Percentiles rank a stretch among this genome's conserved stretches.
These are phyloP conservation scores for Hansenula lynferdii DNA, from an alignment of 1,139 yeast species.

Conservation along the genomic window DNA sequence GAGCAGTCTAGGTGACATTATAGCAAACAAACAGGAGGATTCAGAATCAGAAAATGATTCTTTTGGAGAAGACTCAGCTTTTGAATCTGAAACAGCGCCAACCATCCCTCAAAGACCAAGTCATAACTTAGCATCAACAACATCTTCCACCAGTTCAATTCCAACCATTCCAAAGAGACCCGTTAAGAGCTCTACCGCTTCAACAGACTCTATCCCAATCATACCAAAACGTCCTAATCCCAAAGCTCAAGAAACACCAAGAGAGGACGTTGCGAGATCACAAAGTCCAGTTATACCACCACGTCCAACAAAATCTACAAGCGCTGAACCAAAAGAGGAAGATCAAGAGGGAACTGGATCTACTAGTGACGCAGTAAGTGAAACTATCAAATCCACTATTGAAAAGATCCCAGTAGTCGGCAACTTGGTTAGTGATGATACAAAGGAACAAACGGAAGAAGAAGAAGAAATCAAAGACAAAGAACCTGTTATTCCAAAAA, in stretches of 20 bases:
- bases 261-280: not conserved
- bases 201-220: not conserved
- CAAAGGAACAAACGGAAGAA: not conserved
- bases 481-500: constrained; percentile 9
- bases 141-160: not conserved
- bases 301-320: constrained; percentile 7
- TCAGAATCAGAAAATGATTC: not conserved
- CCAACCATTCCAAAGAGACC: not conserved
- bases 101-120: constrained; percentile 15
- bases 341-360: not conserved
- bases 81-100: constrained; percentile 5
- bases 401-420: not conserved
- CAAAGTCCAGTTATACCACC: constrained; percentile 7
- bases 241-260: not conserved
- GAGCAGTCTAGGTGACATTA: not conserved
- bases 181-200: not conserved
- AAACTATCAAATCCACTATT: not conserved
- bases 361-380: not conserved
- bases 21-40: not conserved
- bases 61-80: not conserved
- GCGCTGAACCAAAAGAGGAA: not conserved
- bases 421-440: not conserved
- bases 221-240: constrained; percentile 15
- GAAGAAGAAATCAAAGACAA: constrained; percentile 2
- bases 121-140: constrained; percentile 1